These are phyloP conservation scores for Fusarium metavorans DNA, from an alignment of 2,329 filamentous ascomycete species.

Conservation along the genomic window DNA sequence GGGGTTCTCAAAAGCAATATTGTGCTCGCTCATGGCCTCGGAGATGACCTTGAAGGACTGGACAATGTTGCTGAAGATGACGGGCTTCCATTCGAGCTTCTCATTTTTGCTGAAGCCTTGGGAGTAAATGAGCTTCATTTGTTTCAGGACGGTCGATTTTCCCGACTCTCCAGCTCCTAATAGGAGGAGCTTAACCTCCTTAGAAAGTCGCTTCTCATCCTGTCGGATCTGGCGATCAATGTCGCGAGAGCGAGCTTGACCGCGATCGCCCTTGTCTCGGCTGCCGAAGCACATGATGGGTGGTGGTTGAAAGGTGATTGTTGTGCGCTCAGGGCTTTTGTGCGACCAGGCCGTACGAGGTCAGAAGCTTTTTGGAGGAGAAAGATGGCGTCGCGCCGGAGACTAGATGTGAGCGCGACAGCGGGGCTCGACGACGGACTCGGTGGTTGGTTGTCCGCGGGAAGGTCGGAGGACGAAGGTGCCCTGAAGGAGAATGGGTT, in stretches of 20 bases:
- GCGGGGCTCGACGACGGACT: background rate
- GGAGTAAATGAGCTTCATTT: constrained; percentile 98
- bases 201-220: constrained; percentile 87
- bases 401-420: background rate
- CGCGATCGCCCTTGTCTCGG: constrained; percentile 62
- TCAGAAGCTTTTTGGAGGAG: constrained; percentile 1
- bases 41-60: constrained; percentile 92
- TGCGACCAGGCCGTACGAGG: background rate
- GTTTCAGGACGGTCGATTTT: constrained; percentile 97
- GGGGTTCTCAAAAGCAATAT: constrained; percentile 81
- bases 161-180: constrained; percentile 90
- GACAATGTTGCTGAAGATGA: constrained; percentile 95
- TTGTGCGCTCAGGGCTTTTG: background rate
- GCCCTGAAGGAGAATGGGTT: background rate
- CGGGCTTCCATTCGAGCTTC: constrained; percentile 92
- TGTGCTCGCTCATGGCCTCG: constrained; percentile 89
- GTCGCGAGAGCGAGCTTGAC: constrained; percentile 72
- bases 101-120: constrained; percentile 91
- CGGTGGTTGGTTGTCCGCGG: constrained; percentile 9
- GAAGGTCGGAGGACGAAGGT: constrained; percentile 6
- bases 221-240: constrained; percentile 88
- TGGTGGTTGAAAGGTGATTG: constrained; percentile 7
- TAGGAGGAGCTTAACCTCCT: constrained; percentile 93
- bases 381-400: constrained; percentile 1
- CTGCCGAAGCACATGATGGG: constrained; percentile 73